Percentiles rank a stretch among this genome's conserved stretches.
Conservation (phyloP, 2,329 filamentous ascomycete species). For the Gnomoniopsis sp. region DNA sequence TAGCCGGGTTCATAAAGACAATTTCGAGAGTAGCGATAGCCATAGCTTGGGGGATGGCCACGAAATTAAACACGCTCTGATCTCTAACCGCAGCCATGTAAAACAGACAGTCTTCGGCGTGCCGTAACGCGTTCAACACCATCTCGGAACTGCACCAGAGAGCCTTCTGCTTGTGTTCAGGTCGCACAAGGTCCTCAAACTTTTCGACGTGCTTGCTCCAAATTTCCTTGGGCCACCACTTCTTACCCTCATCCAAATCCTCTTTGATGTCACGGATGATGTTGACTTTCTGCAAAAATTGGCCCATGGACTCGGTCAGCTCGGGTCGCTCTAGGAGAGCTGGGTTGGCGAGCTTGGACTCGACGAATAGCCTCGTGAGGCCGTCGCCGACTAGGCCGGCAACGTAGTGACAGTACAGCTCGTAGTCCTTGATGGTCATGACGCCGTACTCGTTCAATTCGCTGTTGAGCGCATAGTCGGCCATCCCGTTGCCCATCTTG, state of each 20-base stretch:
- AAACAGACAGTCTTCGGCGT: conserved; percentile 91
- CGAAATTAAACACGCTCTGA: conserved; percentile 98
- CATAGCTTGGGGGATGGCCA: conserved; percentile 95
- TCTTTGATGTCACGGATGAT: conserved; percentile 95
- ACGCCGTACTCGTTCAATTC: conserved; percentile 78
- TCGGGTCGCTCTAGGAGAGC: conserved; percentile 74
- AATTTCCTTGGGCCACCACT: conserved; percentile 94
- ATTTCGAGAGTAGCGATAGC: conserved; percentile 91
- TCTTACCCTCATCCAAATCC: conserved; percentile 80
- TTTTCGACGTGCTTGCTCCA: conserved; percentile 93
- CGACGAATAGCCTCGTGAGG: conserved; percentile 83
- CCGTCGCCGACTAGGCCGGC: conserved; percentile 98
- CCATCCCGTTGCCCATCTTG: conserved; percentile 98
- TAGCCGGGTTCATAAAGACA: conserved; percentile 84
- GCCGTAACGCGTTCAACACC: conserved; percentile 83
- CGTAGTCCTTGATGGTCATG: conserved; percentile 82
- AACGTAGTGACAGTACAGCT: conserved; percentile 97
- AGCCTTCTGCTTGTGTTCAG: conserved; percentile 71
- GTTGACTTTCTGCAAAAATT: conserved; percentile 97
- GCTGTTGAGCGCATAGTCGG: conserved; percentile 84
- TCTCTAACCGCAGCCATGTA: conserved; percentile 94
- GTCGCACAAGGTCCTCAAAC: conserved; percentile 87
- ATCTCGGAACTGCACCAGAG: conserved; percentile 88
- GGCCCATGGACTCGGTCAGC: conserved; percentile 92
- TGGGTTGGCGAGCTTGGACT: conserved; percentile 81